Conservation (phyloP, 2,329 filamentous ascomycete genomes). For the Orbilia javanica region DNA sequence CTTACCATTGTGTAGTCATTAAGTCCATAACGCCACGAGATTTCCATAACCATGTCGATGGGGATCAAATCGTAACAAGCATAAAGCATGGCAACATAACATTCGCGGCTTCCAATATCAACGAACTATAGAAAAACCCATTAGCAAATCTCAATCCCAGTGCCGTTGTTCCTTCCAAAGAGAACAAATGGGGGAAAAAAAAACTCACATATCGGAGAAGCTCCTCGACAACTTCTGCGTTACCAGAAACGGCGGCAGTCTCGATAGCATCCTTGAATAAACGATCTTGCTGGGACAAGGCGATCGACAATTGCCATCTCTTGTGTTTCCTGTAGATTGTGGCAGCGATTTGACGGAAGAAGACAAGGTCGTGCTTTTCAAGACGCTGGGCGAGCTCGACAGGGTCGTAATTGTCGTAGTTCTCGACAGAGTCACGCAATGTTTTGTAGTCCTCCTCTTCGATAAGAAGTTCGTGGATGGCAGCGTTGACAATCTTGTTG, state of each 20-base stretch:
- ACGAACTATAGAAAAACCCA: slow-evolving; percentile 78
- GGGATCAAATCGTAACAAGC: slow-evolving; percentile 97
- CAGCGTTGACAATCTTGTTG: slow-evolving; percentile 97
- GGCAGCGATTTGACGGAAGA: slow-evolving; percentile 98
- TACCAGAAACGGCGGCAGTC: slow-evolving; percentile 91
- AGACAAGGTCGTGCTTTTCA: slow-evolving; percentile 97
- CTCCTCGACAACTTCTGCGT: slow-evolving; percentile 93
- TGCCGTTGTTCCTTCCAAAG: too few relatives aligned
- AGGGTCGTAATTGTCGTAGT: slow-evolving; percentile 98
- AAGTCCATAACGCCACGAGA: slow-evolving; percentile 95
- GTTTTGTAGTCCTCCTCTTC: slow-evolving; percentile 99
- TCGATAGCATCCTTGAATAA: slow-evolving; percentile 99
- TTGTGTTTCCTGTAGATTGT: slow-evolving; percentile 99
- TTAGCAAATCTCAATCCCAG: slow-evolving; percentile 64
- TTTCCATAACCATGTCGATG: slow-evolving; percentile 90
- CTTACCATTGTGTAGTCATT: slow-evolving; percentile 90
- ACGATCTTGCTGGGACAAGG: slow-evolving; percentile 98
- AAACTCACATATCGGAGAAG: slow-evolving; percentile 92
- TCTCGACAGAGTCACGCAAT: slow-evolving; percentile 94
- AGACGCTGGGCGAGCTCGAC: slow-evolving; percentile 90
- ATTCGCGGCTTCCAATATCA: slow-evolving; percentile 98
- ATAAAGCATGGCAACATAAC: slow-evolving; percentile 99
- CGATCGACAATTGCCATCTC: slow-evolving; percentile 99
- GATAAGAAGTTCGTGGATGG: slow-evolving; percentile 96
- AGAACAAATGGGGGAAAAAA: slow-evolving; percentile 12